A percentile compares a stretch with the other conserved stretches of the same genome.
These are phyloP conservation scores for Neoascochyta sp. DNA, from an alignment of 2,329 filamentous ascomycete genomes.

Conservation along the genomic window DNA sequence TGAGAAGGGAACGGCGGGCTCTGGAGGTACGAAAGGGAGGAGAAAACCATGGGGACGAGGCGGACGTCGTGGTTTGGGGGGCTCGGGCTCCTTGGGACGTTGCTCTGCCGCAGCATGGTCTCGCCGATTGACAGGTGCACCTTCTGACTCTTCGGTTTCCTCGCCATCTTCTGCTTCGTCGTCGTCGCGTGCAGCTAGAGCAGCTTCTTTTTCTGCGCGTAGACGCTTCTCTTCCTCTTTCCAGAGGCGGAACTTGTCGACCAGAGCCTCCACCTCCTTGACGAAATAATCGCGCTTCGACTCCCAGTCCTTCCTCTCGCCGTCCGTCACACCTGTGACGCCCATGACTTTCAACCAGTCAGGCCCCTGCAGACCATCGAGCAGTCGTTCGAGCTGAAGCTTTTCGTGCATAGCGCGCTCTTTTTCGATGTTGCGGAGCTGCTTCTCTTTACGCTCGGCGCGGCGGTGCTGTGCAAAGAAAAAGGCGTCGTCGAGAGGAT, in stretches of 20 bases:
- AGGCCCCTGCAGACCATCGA: constrained; percentile 81
- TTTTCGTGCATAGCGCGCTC: constrained; percentile 65
- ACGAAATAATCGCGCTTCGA: constrained; percentile 82
- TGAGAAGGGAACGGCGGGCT: constrained; percentile 62
- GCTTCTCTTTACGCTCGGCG: constrained; percentile 63
- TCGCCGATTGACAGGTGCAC: constrained; percentile 12
- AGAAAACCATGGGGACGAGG: constrained; percentile 33
- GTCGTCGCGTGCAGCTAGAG: constrained; percentile 48
- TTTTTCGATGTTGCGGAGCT: constrained; percentile 64
- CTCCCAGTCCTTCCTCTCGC: constrained; percentile 81
- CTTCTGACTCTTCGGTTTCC: constrained; percentile 37
- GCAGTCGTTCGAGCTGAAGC: constrained; percentile 60
- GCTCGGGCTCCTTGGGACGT: constrained; percentile 44
- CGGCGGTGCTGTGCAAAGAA: constrained; percentile 59
- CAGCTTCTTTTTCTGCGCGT: constrained; percentile 71
- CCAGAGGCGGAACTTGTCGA: constrained; percentile 87
- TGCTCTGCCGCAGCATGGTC: constrained; percentile 24
- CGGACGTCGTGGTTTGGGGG: constrained; percentile 29
- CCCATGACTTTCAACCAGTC: constrained; percentile 95
- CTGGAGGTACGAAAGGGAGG: constrained; percentile 24
- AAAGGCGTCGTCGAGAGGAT: constrained; percentile 55
- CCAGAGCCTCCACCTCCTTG: constrained; percentile 71
- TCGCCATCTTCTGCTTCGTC: constrained; percentile 41
- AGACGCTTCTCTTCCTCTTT: constrained; percentile 83
- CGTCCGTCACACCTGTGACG: constrained; percentile 78